phyloP scores from a whole-genome alignment of 306 rosid genomes.

The Rubus idaeus region DNA sequence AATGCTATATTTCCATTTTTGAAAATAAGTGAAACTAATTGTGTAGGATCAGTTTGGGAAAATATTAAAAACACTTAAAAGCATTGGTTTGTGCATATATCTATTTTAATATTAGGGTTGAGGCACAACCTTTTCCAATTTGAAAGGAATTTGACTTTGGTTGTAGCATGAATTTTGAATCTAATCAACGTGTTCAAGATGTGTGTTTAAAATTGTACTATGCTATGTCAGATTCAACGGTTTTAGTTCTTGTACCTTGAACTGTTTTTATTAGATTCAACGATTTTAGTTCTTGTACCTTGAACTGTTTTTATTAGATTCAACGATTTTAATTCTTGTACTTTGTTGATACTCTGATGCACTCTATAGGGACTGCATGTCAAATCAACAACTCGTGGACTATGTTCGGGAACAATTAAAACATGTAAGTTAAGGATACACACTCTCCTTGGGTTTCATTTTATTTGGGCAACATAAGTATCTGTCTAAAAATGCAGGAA shows the following conservation, averaged over 20 bases:
- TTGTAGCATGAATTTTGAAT: neutral
- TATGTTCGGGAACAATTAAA: constrained; percentile 57
- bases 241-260: neutral
- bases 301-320: neutral
- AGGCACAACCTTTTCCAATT: too few relatives aligned
- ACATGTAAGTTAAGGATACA: constrained; percentile 45
- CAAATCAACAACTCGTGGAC: constrained; percentile 94
- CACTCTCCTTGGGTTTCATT: neutral
- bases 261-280: neutral
- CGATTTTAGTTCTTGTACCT: neutral
- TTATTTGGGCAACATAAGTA: constrained; percentile 1
- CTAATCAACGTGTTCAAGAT: too few relatives aligned
- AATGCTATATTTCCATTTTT: neutral
- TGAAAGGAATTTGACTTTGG: too few relatives aligned
- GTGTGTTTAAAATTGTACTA: neutral
- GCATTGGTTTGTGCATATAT: too few relatives aligned
- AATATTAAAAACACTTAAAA: too few relatives aligned
- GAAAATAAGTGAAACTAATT: neutral
- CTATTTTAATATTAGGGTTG: too few relatives aligned
- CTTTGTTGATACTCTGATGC: neutral
- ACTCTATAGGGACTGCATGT: constrained; percentile 85
- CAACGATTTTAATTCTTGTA: neutral
- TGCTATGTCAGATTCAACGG: neutral
- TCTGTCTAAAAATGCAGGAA: constrained; percentile 59
- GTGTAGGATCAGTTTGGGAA: neutral